A percentile compares a stretch with the other conserved stretches of the same genome.
Evolutionary conservation across 768 basidiomycete genomes (phyloP).

Genomic region (Neoboletus subvelutipes): DNA sequence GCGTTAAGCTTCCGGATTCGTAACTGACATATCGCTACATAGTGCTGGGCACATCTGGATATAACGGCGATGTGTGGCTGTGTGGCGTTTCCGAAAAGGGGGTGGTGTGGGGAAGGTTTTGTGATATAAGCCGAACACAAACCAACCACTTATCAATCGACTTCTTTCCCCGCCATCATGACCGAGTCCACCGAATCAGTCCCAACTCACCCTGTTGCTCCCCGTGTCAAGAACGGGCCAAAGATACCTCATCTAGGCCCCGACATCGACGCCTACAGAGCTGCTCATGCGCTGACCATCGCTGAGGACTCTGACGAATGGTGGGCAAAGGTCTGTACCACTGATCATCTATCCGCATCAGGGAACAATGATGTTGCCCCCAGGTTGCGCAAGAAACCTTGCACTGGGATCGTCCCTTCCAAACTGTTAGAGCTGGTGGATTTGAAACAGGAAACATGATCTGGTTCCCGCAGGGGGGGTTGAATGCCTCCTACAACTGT

Average conservation of each 20-base stretch:
- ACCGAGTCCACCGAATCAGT: constrained; percentile 35
- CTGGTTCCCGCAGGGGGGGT: constrained; percentile 95
- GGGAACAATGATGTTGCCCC: neutral
- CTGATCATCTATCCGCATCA: neutral
- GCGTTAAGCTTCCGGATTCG: neutral
- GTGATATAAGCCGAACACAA: constrained; percentile 17
- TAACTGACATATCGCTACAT: neutral
- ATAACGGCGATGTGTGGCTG: constrained; percentile 11
- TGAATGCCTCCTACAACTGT: constrained; percentile 96
- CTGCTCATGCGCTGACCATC: constrained; percentile 66
- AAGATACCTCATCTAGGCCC: constrained; percentile 81
- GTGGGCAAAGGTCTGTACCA: constrained; percentile 74
- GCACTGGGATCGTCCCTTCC: constrained; percentile 88
- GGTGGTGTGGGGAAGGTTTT: constrained; percentile 6
- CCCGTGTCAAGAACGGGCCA: constrained; percentile 60
- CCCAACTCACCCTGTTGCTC: constrained; percentile 70
- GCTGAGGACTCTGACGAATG: constrained; percentile 78
- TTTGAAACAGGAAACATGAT: constrained; percentile 85
- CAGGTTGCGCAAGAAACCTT: constrained; percentile 73
- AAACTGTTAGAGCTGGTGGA: constrained; percentile 77
- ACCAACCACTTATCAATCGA: neutral
- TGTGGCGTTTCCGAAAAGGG: constrained; percentile 18
- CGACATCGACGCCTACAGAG: constrained; percentile 69
- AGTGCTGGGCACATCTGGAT: neutral
- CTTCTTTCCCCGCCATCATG: constrained; percentile 34